Base-by-base conservation (phyloP, 768 basidiomycete genomes). In the Lactifluus echinatus region DNA sequence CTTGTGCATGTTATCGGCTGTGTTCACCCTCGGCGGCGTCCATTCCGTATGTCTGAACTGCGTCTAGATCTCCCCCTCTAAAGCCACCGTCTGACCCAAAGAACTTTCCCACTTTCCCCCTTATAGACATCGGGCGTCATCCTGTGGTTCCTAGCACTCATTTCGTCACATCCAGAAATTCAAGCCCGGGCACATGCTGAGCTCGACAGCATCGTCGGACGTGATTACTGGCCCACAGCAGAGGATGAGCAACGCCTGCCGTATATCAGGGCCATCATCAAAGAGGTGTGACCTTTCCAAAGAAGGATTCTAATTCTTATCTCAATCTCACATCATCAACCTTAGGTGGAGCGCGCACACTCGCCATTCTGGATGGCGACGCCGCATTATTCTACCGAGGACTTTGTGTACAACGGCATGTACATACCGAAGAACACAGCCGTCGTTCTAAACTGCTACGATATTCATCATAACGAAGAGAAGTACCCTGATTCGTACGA, bases 401-500 rank as follows among this genome's bases (percentile, higher is more conserved):
- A 71, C 47, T 71, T 71, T 46, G 55, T 62, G 1, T 71, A 71
- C 58, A 63, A 62, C 14, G 68, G 65, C 17, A 65, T 63, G 60
- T 65, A 55, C 49, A 69, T 72, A 15, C 71, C 71, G 10, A 67
- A 67, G 52, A 66, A 63, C 40, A 66, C 66, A 2, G 62, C 60
- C 3, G 26, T 71, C 10, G 56, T 72, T 34, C 47, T 65, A n/a
- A 72, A 72, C 40, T 61, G 56, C 21, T 67, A 62, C 57, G 63
- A 49, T 14, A 56, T 68, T 23, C 68, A 67, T 46, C 68, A 65
- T 37, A 62, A 69, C 45, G 65, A 69, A 24, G 61, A 67, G 46
- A 69, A 75, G 14, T 68, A 78, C 57, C 69, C 73, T 1, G 72
- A 78, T 55, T 69, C 77, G 45, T 69, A 68, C 53, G 66, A 1